Evolutionary conservation across 441 rosid genomes (phyloP).

Genomic region (Pelargonium fulgidum): DNA sequence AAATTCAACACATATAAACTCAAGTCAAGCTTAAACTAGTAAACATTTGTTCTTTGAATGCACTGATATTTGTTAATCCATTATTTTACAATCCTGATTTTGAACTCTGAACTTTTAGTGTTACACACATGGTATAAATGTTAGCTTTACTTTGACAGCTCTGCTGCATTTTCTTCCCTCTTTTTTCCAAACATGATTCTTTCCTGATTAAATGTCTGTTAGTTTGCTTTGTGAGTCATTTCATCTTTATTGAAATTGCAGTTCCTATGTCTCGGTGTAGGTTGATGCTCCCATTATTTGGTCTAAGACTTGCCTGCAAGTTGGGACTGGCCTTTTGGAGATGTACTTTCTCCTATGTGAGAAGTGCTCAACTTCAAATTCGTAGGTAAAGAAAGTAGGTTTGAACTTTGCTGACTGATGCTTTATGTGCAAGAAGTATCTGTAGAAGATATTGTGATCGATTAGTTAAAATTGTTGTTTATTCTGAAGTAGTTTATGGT

Average conservation of each 20-base stretch:
- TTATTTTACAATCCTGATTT: background rate
- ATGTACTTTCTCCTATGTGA: constrained; percentile 31
- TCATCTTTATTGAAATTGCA: background rate
- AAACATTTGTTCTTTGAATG: background rate
- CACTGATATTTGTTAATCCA: background rate
- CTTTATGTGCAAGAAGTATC: constrained; percentile 5
- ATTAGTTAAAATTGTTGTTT: background rate
- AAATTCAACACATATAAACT: background rate
- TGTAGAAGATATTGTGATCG: background rate
- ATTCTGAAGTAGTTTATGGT: background rate
- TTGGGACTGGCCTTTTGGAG: constrained; percentile 38
- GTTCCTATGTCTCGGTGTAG: constrained; percentile 31
- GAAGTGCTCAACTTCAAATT: constrained; percentile 34
- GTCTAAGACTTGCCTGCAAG: constrained; percentile 44
- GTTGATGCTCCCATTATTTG: constrained; percentile 48
- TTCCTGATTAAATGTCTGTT: background rate
- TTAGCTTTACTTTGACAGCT: background rate
- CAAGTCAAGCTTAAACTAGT: background rate
- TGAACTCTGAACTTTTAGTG: background rate
- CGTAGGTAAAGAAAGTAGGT: constrained; percentile 36
- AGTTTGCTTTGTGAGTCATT: constrained; percentile 11
- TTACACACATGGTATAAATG: constrained; percentile 1
- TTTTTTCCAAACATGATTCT: constrained; percentile 1
- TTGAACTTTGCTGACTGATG: constrained; percentile 8
- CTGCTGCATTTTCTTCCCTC: background rate